A percentile compares a stretch with the other conserved stretches of the same genome.
Conservation (phyloP, 139 green algal species). For the Micractinium conductrix region DNA sequence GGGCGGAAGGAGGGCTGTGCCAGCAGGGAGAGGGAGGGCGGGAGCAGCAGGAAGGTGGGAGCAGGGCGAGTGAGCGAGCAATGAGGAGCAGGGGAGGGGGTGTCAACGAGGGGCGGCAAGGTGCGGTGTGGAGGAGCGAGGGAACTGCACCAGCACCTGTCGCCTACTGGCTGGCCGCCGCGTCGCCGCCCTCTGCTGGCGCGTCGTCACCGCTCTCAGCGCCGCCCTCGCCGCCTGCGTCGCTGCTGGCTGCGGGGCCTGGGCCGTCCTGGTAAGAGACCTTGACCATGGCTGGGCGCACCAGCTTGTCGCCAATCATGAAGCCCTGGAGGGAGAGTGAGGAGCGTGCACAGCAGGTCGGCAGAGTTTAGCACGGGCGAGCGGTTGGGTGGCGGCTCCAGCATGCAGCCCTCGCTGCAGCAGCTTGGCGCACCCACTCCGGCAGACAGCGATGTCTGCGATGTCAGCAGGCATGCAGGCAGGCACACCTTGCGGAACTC, state of each 20-base stretch:
- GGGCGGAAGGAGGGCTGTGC: too few relatives aligned
- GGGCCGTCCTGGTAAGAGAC: slow-evolving; percentile 57
- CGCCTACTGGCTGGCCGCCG: not conserved
- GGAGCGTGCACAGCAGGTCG: too few relatives aligned
- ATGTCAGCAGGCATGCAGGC: too few relatives aligned
- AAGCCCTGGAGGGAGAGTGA: slow-evolving; percentile 77
- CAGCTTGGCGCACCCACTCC: too few relatives aligned
- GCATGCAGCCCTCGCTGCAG: too few relatives aligned
- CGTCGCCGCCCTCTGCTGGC: not conserved
- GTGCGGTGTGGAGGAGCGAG: not conserved
- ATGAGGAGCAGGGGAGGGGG: not conserved
- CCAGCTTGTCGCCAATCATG: slow-evolving; percentile 81
- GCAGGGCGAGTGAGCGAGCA: not conserved
- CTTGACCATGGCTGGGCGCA: slow-evolving; percentile 98
- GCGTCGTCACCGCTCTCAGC: not conserved
- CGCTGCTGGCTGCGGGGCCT: not conserved
- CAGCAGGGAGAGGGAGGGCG: too few relatives aligned
- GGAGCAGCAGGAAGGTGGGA: not conserved
- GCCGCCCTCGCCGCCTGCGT: too few relatives aligned
- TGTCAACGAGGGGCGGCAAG: not conserved
- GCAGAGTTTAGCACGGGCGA: too few relatives aligned
- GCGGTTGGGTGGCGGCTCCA: too few relatives aligned
- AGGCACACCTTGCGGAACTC: slow-evolving; percentile 88
- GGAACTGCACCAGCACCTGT: not conserved
- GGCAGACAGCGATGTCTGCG: too few relatives aligned